Evolutionary conservation across 805 yeast species (phyloP).

Genomic region (Starmera amethionina): DNA sequence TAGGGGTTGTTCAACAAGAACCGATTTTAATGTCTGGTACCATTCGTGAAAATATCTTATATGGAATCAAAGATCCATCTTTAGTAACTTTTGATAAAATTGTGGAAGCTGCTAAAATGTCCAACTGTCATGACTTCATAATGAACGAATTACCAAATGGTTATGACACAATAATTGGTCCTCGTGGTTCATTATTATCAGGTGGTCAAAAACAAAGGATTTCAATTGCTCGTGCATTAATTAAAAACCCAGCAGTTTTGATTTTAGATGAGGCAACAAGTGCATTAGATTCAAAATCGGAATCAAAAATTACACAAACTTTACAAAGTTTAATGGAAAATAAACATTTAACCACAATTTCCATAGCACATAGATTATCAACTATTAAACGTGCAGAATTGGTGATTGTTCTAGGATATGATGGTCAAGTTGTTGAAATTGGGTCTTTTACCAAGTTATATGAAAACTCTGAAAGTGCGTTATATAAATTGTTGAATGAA

Average conservation of each 20-base stretch:
- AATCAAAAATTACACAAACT: slow-evolving; percentile 73
- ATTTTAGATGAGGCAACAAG: slow-evolving; percentile 87
- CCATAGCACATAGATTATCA: slow-evolving; percentile 88
- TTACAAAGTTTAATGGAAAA: slow-evolving; percentile 51
- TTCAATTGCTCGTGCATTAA: slow-evolving; percentile 76
- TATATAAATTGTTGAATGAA: slow-evolving; percentile 28
- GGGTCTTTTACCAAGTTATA: slow-evolving; percentile 55
- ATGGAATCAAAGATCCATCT: slow-evolving; percentile 38
- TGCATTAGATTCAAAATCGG: slow-evolving; percentile 67
- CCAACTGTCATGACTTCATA: slow-evolving; percentile 53
- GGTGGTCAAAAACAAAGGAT: slow-evolving; percentile 91
- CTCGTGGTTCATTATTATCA: slow-evolving; percentile 61
- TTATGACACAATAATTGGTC: slow-evolving; percentile 55
- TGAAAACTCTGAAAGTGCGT: slow-evolving; percentile 30
- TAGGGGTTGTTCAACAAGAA: slow-evolving; percentile 73
- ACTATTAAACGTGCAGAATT: slow-evolving; percentile 83
- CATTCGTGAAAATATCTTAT: slow-evolving; percentile 65
- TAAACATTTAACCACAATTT: slow-evolving; percentile 64
- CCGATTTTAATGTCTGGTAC: slow-evolving; percentile 75
- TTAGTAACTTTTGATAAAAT: slow-evolving; percentile 41
- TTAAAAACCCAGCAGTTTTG: slow-evolving; percentile 64
- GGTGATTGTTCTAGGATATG: slow-evolving; percentile 72
- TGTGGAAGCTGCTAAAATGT: slow-evolving; percentile 35
- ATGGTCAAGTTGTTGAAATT: slow-evolving; percentile 73
- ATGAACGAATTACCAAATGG: slow-evolving; percentile 46